Evolutionary conservation across 768 basidiomycete species (phyloP), one percentile per base, ranked within the genome.

Genomic region (Termitomyces titanicus): DNA sequence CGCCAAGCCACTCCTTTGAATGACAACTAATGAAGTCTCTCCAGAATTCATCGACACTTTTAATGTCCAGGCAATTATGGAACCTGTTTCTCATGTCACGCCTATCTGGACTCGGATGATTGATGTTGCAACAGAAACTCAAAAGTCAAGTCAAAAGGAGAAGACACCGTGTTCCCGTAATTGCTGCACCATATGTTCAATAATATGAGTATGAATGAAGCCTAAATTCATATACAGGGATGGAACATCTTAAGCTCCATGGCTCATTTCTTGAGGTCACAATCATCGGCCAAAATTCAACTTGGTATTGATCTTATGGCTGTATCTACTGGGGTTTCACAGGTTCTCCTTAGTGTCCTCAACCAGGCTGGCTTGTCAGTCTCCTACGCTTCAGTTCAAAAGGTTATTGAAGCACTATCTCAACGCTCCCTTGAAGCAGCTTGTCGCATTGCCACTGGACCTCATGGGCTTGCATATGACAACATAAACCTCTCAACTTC

Each of bases 401-500:
- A 22, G 12, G 34, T 51, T 2, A 47, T 58, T 24, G 42, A 54
- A 42, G 5, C 53, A 7, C 57, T 58, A 10, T 45, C 53, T 27
- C 6, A 50, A 22, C 27, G 38, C 17, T 53, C 57, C 3, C 9
- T 54, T 22, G 42, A 58, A 29, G 40, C 2, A 20, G 57, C 52
- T 20, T 33, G 34, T 3, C 4, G 8, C 13, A 18, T 51, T 25
- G 52, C 57, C 25, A 20, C 6, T 11, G 57, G 48, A 12, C 57
- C 47, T 4, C 47, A 49, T 31, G 47, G 42, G 13, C 20, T 25
- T 17, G 27, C 22, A 17, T 54, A 58, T 38, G 56, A 57, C 34
- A 54, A 54, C n/a, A 12, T 51, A 1, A 51, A 51, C 40, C 12
- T 51, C 3, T 31, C 22, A 0, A 65, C 61, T 0, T 72, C 71